These are phyloP conservation scores for Ustanciosporium gigantosporum DNA, from an alignment of 1,284 basidiomycete genomes.

Conservation along the genomic window DNA sequence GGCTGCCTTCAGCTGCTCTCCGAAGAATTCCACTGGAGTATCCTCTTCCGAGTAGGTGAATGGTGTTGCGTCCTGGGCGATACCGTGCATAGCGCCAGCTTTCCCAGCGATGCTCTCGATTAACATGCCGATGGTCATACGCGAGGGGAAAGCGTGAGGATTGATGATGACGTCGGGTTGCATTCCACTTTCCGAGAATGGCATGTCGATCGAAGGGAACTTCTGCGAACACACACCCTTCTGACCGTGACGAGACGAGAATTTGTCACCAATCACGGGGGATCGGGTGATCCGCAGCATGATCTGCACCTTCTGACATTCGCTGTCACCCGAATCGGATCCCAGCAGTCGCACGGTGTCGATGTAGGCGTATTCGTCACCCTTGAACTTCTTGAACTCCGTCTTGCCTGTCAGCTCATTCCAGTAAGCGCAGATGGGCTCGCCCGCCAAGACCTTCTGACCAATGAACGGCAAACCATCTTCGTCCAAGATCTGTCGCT, in stretches of 20 bases:
- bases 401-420: slow-evolving; percentile 85
- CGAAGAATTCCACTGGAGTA: slow-evolving; percentile 94
- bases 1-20: slow-evolving; percentile 86
- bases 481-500: slow-evolving; percentile 70
- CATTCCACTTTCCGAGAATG: slow-evolving; percentile 97
- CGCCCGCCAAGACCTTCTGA: slow-evolving; percentile 72
- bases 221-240: slow-evolving; percentile 99
- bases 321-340: slow-evolving; percentile 78
- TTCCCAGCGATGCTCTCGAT: slow-evolving; percentile 99
- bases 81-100: slow-evolving; percentile 94
- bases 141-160: slow-evolving; percentile 97
- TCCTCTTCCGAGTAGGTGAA: slow-evolving; percentile 84
- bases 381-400: slow-evolving; percentile 91
- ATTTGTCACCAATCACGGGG: slow-evolving; percentile 98
- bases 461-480: slow-evolving; percentile 88
- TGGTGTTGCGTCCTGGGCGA: slow-evolving; percentile 94
- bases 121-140: slow-evolving; percentile 99
- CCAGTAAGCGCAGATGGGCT: slow-evolving; percentile 75
- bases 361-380: slow-evolving; percentile 87
- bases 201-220: slow-evolving; percentile 98
- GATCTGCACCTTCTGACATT: slow-evolving; percentile 90
- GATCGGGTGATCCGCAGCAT: slow-evolving; percentile 90
- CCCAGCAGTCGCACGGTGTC: slow-evolving; percentile 91
- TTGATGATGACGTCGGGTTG: slow-evolving; percentile 99
- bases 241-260: slow-evolving; percentile 97